Base-by-base conservation (phyloP, 2,329 filamentous ascomycete species). In the Beauveria bassiana region DNA sequence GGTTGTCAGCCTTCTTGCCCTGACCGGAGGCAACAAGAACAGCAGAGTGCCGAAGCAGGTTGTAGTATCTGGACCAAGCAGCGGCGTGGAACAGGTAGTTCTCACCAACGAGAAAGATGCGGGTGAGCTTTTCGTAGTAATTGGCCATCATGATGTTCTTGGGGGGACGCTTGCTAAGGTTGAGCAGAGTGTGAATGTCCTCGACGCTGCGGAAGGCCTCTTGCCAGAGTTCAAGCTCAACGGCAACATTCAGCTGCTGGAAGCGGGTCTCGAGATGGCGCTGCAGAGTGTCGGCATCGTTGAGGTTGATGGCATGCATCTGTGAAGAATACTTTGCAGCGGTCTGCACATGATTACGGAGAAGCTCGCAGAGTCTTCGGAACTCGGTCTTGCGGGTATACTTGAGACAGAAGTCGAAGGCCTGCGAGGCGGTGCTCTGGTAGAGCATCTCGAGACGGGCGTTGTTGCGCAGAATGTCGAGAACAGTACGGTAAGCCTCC, bases 91-190 rank as follows among this genome's bases (percentile, higher is more conserved):
- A 99, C 51, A 99, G 87, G 75, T 98, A 98, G 82, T 99, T 99
- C 79, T 98, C 95, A 75, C 93, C 96, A 67, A 98, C 95, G 65
- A 99, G 86, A 84, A 99, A 99, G 75, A 99, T 99, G 66, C 93
- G 87, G 46, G 95, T 97, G 62, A 99, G 87, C 81, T 98, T 98
- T 83, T 99, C 95, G 78, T 98, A 99, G 84, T 99, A 99, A 81
- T 98, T 99, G 78, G 95, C 95, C 95, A 99, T 99, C 95, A 99
- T 98, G 73, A 97, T 83, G 75, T 97, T 97, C 88, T 98, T 98
- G 60, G 95, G 89, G 45, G 93, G 93, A 61, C 95, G 90, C 85
- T 98, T 98, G 88, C 93, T 98, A 69, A 98, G 84, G 80, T 89
- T 98, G 68, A 99, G 86, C 61, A 99, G 86, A 57, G 93, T 98